Conservation (phyloP, 306 rosid species). For the Prunus padus region DNA sequence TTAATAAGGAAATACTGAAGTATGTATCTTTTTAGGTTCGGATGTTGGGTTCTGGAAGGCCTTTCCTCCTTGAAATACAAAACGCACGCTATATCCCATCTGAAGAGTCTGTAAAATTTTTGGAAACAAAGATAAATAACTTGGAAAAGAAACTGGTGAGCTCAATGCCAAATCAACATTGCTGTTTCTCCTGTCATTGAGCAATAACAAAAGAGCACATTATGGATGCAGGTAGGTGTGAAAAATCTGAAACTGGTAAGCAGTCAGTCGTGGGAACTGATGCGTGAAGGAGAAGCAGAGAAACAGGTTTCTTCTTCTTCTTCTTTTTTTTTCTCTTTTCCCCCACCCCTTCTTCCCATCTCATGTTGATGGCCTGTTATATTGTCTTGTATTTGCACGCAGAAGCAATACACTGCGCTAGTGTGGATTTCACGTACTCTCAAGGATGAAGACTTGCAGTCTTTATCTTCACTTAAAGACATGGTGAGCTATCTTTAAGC, state of each 20-base stretch:
- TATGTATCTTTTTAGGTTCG: slow-evolving; percentile 57
- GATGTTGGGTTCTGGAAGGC: slow-evolving; percentile 95
- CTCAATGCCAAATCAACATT: slow-evolving; percentile 17
- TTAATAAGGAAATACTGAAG: slow-evolving; percentile 28
- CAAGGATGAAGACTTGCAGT: slow-evolving; percentile 57
- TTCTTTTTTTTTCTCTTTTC: neutral
- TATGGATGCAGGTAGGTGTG: slow-evolving; percentile 60
- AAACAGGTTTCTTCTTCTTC: slow-evolving; percentile 62
- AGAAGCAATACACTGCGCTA: slow-evolving; percentile 91
- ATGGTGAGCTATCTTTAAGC: slow-evolving; percentile 32
- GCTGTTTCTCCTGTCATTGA: slow-evolving; percentile 12
- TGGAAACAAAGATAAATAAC: slow-evolving; percentile 59
- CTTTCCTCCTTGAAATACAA: slow-evolving; percentile 87
- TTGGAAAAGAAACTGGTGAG: slow-evolving; percentile 70
- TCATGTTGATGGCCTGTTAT: slow-evolving; percentile 16
- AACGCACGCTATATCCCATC: slow-evolving; percentile 61
- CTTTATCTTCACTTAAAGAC: slow-evolving; percentile 55
- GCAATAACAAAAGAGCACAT: slow-evolving; percentile 12
- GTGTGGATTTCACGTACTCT: slow-evolving; percentile 87
- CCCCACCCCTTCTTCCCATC: neutral
- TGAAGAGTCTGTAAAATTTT: slow-evolving; percentile 45
- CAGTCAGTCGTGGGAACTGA: slow-evolving; percentile 73
- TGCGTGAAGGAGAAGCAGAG: slow-evolving; percentile 95
- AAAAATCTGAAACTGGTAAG: slow-evolving; percentile 76
- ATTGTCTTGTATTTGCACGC: slow-evolving; percentile 24